phyloP scores from a whole-genome alignment of 352 stramenopile genomes.

The Phytophthora macrochlamydospora region DNA sequence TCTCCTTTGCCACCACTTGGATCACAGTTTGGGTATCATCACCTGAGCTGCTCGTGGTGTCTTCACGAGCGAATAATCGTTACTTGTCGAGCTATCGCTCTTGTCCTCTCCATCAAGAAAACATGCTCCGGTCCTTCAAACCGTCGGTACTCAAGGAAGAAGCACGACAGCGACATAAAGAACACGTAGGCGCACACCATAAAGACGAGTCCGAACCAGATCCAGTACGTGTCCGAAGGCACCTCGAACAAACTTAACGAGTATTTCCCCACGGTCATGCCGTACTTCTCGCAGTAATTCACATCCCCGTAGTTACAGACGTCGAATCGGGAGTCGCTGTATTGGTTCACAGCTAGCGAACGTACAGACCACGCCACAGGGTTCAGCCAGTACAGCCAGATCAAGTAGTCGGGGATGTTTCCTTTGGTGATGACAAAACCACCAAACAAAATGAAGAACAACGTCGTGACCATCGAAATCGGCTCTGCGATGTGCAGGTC shows the following conservation, averaged over 20 bases:
- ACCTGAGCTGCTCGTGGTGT: slow-evolving; percentile 4
- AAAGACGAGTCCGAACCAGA: slow-evolving; percentile 30
- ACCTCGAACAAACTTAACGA: slow-evolving; percentile 34
- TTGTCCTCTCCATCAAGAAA: slow-evolving; percentile 16
- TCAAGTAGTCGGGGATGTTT: slow-evolving; percentile 39
- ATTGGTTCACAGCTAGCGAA: slow-evolving; percentile 35
- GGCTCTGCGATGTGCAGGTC: slow-evolving; percentile 40
- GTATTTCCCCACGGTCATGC: slow-evolving; percentile 40
- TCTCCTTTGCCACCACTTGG: slow-evolving; percentile 9
- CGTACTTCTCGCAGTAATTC: slow-evolving; percentile 30
- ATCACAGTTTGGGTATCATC: background rate
- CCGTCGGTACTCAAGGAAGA: slow-evolving; percentile 34
- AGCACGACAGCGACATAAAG: slow-evolving; percentile 36
- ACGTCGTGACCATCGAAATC: slow-evolving; percentile 35
- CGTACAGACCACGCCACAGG: slow-evolving; percentile 49
- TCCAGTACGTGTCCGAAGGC: slow-evolving; percentile 30
- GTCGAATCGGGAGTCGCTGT: slow-evolving; percentile 26
- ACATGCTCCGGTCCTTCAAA: slow-evolving; percentile 32
- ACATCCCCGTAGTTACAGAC: slow-evolving; percentile 25
- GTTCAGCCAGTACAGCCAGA: slow-evolving; percentile 48
- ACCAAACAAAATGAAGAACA: slow-evolving; percentile 50
- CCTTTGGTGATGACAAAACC: slow-evolving; percentile 40
- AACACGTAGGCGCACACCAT: slow-evolving; percentile 32
- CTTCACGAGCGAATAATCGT: slow-evolving; percentile 10
- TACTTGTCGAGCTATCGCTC: background rate